Percentiles rank a stretch among this genome's conserved stretches.
Conservation (phyloP, 345 rosid species). For the Nasturtium officinale region DNA sequence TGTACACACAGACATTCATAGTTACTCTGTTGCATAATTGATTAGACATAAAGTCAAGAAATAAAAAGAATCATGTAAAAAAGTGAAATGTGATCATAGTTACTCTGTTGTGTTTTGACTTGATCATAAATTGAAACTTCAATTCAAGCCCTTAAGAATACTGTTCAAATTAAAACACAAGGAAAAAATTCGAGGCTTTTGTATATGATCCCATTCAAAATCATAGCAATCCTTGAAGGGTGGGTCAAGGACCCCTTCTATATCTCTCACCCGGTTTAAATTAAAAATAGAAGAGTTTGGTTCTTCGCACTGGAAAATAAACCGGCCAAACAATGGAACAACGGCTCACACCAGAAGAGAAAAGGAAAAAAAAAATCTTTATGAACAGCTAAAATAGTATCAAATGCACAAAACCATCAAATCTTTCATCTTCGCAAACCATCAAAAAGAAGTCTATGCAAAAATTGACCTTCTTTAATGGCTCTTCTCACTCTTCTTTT, state of each 20-base stretch:
- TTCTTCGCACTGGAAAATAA: constrained; percentile 28
- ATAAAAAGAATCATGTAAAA: constrained; percentile 12
- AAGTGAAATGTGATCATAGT: not conserved
- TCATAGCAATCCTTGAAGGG: constrained; percentile 38
- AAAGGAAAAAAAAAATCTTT: constrained; percentile 15
- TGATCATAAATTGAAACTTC: not conserved
- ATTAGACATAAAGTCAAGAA: constrained; percentile 10
- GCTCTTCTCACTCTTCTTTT: constrained; percentile 19
- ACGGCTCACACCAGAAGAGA: constrained; percentile 31
- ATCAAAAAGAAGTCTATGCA: constrained; percentile 48
- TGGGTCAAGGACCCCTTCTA: constrained; percentile 21
- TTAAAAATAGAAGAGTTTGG: constrained; percentile 20
- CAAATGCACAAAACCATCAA: constrained; percentile 35
- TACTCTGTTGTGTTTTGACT: not conserved
- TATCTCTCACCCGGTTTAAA: constrained; percentile 42
- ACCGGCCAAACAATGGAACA: constrained; percentile 42
- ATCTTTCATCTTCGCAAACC: constrained; percentile 34
- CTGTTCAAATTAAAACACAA: constrained; percentile 4
- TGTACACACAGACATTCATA: constrained; percentile 17
- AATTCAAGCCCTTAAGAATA: not conserved
- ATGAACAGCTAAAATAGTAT: constrained; percentile 27
- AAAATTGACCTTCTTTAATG: constrained; percentile 47
- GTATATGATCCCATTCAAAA: constrained; percentile 40
- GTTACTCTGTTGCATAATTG: not conserved
- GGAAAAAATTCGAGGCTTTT: constrained; percentile 32